A percentile compares a stretch with the other conserved stretches of the same genome.
Conservation (phyloP, 805 yeast species). For the Monosporozyma siamensis region DNA sequence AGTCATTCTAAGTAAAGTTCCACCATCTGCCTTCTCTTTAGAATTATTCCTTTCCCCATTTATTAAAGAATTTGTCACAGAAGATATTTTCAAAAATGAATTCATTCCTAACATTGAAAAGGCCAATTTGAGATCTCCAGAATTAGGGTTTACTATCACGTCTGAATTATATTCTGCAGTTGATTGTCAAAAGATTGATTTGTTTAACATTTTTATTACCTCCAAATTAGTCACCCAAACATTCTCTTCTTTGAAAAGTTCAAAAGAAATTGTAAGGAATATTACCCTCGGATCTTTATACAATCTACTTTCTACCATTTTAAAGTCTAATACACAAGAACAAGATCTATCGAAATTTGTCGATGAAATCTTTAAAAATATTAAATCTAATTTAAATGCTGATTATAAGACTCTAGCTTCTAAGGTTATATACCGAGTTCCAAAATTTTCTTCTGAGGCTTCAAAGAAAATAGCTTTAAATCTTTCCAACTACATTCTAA, state of each 20-base stretch:
- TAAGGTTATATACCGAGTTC: conserved; percentile 33
- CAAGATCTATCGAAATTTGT: conserved; percentile 31
- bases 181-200: conserved; percentile 30
- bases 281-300: conserved; percentile 35
- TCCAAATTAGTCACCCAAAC: conserved; percentile 45
- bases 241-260: conserved; percentile 51
- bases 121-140: conserved; percentile 71
- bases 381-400: conserved; percentile 50
- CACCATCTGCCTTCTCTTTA: conserved; percentile 35
- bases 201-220: conserved; percentile 33
- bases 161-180: conserved; percentile 36
- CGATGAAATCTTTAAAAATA: conserved; percentile 45
- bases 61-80: conserved; percentile 35
- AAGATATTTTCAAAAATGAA: conserved; percentile 30
- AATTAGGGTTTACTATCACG: conserved; percentile 50
- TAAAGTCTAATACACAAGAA: conserved; percentile 17
- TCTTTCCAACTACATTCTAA: conserved; percentile 45
- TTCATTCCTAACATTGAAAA: conserved; percentile 62
- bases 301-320: conserved; percentile 20
- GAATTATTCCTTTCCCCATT: conserved; percentile 37
- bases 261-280: conserved; percentile 55
- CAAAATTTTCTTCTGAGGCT: conserved; percentile 19
- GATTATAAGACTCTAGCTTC: conserved; percentile 57
- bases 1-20: conserved; percentile 38
- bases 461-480: conserved; percentile 35